Evolutionary conservation across 1,284 basidiomycete species (phyloP), one percentile per base, ranked within the genome.

Genomic region (Fomitopsis pinicola): DNA sequence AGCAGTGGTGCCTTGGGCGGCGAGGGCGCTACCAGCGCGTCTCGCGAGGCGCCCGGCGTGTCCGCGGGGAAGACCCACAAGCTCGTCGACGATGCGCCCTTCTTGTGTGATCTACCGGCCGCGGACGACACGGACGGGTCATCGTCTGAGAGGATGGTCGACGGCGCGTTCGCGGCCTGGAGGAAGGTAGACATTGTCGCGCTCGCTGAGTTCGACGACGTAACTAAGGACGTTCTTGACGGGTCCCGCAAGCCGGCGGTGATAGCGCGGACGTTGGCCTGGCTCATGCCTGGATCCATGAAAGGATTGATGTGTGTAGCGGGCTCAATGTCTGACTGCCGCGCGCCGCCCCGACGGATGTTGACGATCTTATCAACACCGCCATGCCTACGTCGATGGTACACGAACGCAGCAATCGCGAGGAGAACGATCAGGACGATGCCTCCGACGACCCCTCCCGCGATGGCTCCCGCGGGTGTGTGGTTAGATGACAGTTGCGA

Each of bases 271-370:
- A 35, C 48, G 48, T 36, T 36, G n/a, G 28, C 35, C 35, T 54
- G 52, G 52, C 52, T 36, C 52, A 38, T 54, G 42, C 19, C 46
- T 26, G 56, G 56, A 30, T 58, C 56, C 33, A 48, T n/a, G 52
- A 54, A 54, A 4, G 52, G 42, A 12, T 58, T 30, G 1, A 38
- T 17, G 5, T 35, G n/a, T 1, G 19, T 12, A 0, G 22, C 56
- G 3, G 38, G 40, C 30, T 48, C 56, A 28, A 58, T 36, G 30
- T 28, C 42, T 33, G 17, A 6, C 4, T 17, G 28, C 30, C 44
- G 14, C 28, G 22, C n/a, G 12, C n/a, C 33, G 5, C 44, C 33
- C n/a, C 45, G 17, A 15, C 42, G 22, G 9, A 58, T 19, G n/a
- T 33, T 54, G 17, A 10, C n/a, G 30, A 57, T 57, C 56, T 45